Evolutionary conservation across 352 stramenopile species (phyloP).

Genomic region (Pythium guiyangense): DNA sequence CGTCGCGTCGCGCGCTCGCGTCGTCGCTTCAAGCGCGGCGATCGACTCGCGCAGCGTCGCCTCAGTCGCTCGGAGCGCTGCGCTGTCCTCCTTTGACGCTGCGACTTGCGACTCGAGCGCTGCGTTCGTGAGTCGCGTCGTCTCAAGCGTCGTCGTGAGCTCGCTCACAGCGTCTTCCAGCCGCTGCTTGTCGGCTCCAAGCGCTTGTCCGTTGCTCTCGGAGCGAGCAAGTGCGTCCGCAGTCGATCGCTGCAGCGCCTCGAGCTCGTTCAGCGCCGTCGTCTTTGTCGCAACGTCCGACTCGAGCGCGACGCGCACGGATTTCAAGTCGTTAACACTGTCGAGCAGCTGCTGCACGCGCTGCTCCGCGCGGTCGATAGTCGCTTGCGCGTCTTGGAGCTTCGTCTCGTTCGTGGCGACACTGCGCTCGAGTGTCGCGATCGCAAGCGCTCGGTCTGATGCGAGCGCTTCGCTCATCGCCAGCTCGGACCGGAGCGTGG

Average conservation of each 20-base stretch:
- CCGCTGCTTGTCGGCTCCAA: no score
- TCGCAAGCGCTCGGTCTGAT: neutral
- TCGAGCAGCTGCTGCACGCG: neutral
- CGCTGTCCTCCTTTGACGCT: neutral
- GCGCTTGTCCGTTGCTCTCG: no score
- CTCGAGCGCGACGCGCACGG: neutral
- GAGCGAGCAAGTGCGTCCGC: no score
- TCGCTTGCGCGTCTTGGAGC: neutral
- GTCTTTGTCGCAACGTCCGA: neutral
- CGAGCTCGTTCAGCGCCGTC: no score
- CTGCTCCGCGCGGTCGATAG: neutral
- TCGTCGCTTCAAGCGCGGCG: neutral
- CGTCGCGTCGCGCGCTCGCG: neutral
- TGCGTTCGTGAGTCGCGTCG: neutral
- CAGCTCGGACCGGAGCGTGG: neutral
- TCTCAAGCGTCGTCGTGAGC: no score
- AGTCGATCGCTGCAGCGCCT: no score
- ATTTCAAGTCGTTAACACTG: no score
- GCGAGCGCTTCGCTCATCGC: neutral
- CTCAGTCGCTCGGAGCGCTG: neutral
- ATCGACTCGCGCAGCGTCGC: neutral
- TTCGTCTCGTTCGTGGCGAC: neutral
- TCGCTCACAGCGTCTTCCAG: no score
- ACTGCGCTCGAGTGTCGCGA: neutral
- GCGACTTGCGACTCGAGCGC: neutral